Evolutionary conservation across 1,284 basidiomycete species (phyloP), one percentile per base, ranked within the genome.

Genomic region (Cryptococcus sp.): DNA sequence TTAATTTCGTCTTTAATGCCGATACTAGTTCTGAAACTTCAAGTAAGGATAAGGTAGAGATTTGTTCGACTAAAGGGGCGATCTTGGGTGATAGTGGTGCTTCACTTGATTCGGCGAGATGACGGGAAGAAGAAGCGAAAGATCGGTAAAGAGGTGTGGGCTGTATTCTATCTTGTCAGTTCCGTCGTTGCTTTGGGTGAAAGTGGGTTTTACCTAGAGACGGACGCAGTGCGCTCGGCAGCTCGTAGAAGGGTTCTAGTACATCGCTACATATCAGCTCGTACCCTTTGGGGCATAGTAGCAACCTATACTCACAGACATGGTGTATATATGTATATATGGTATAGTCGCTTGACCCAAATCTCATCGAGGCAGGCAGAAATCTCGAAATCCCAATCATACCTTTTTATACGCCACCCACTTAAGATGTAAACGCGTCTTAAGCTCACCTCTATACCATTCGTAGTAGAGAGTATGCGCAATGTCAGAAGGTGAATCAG

Each of bases 21-120:
- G 87, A 78, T 37, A 98, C 93, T 52, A 99, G 82, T 78, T 98
- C 93, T n/a, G 96, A 87, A 5, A 96, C 96, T 76, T 98, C 94
- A 54, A 99, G 79, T 46, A 98, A 80, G 19, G 91, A 93, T 59
- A 98, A 76, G 34, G 82, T 79, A 23, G 93, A 90, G 63, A 99
- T 98, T 74, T 91, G 86, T 73, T 98, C 91, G 23, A 98, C 96
- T 63, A 99, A 87, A 52, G 82, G 82, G 51, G 78, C 79, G 61
- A 99, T 83, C 70, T 83, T 86, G 22, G 90, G 65, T 36, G 67
- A 68, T 16, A 66, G 56, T 21, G 60, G 49, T 2, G 63, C 45
- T 49, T 42, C 47, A 19, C 43, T 45, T 23, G 46, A 42, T 16
- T 60, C 63, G 48, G 64, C 61, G 36, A 54, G 18, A 55, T 55